Evolutionary conservation across 2,329 filamentous ascomycete genomes (phyloP).

Genomic region (Magnaporthiopsis incrustans): DNA sequence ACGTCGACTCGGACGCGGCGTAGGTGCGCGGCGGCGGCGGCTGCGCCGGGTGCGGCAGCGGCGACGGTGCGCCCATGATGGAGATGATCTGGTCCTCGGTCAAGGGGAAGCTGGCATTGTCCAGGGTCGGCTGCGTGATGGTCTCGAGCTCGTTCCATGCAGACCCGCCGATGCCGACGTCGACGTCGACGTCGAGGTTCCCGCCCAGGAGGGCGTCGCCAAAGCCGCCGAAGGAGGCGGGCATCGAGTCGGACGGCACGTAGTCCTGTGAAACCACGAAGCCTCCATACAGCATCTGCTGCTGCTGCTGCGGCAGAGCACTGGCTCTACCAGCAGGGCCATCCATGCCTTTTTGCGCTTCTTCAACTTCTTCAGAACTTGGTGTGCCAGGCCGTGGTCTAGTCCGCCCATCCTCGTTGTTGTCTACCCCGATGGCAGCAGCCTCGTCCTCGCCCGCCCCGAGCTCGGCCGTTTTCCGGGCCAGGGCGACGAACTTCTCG

Average conservation of each 20-base stretch:
- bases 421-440: too few species aligned
- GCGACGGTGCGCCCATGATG: constrained; percentile 9
- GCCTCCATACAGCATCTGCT: constrained; percentile 13
- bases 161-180: constrained; percentile 1
- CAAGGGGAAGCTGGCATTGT: constrained; percentile 47
- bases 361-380: background rate
- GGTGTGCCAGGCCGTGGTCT: too few species aligned
- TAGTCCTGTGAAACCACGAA: constrained; percentile 19
- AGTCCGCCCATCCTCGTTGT: background rate
- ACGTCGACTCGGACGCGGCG: constrained; percentile 55
- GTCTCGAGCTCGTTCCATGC: constrained; percentile 32
- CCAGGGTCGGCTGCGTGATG: constrained; percentile 39
- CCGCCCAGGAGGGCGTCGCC: background rate
- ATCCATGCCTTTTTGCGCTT: background rate
- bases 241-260: constrained; percentile 3
- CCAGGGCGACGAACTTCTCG: constrained; percentile 48
- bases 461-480: constrained; percentile 37
- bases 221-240: constrained; percentile 9
- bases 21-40: constrained; percentile 42
- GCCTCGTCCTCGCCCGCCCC: constrained; percentile 21
- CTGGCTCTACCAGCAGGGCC: too few species aligned
- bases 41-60: constrained; percentile 26
- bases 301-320: background rate
- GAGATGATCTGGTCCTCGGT: constrained; percentile 1
- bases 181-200: background rate